phyloP scores from a whole-genome alignment of 805 yeast species.

The Pichia californica region DNA sequence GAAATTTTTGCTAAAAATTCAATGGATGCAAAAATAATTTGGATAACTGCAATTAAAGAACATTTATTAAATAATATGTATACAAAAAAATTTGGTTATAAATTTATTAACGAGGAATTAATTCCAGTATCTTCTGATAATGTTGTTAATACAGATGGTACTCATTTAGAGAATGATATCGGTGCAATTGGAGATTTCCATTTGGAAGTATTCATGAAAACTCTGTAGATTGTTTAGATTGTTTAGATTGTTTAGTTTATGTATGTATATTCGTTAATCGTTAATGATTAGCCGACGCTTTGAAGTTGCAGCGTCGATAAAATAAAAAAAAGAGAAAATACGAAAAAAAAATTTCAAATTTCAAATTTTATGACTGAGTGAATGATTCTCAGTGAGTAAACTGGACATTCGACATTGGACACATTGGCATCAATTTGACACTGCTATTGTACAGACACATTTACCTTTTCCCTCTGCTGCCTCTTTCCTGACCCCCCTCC shows the following conservation, averaged over 20 bases:
- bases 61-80: slow-evolving; percentile 46
- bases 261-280: no score
- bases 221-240: no score
- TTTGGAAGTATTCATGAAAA: slow-evolving; percentile 32
- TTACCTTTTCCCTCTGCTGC: background rate
- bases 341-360: no score
- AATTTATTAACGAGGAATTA: slow-evolving; percentile 18
- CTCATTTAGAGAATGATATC: slow-evolving; percentile 33
- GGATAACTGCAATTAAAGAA: slow-evolving; percentile 41
- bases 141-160: slow-evolving; percentile 9
- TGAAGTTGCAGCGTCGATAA: background rate
- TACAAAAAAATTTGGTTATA: slow-evolving; percentile 35
- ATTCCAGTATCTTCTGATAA: slow-evolving; percentile 21
- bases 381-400: no score
- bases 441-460: no score
- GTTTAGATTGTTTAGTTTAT: no score
- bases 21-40: slow-evolving; percentile 18
- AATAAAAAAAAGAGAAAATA: background rate
- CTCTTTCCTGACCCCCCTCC: background rate
- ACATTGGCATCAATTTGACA: no score
- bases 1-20: slow-evolving; percentile 12
- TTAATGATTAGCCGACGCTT: background rate
- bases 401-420: no score
- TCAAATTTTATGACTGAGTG: no score
- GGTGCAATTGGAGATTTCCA: slow-evolving; percentile 35